Evolutionary conservation across 495 filamentous ascomycete species (phyloP), one percentile per base, ranked within the genome.

Genomic region (Neurospora terricola): DNA sequence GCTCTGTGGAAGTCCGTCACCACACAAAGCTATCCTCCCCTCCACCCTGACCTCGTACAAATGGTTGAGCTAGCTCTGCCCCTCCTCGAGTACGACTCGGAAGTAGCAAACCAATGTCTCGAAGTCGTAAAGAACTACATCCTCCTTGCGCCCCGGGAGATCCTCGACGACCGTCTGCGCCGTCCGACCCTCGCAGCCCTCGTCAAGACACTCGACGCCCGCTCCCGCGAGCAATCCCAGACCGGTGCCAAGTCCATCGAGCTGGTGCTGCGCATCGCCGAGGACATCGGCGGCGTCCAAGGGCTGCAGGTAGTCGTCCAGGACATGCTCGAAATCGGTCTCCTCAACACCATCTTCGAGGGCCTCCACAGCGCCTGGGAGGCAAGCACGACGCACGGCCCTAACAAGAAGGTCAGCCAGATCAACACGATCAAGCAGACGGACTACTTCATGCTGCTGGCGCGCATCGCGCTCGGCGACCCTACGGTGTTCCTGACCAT

Each of bases 1-100:
- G 94, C 97, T 38, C 87, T 99, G 30, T 97, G 94, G 94, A 84
- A 87, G 21, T 85, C 90, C 2, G 87, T 97, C n/a, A 79, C 97
- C 34, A 82, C 84, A 69, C 90, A 96, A 75, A 93, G 91, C 23
- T 86, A 87, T 5, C 80, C 87, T 5, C 91, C 92, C 1, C 84
- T 92, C 14, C 87, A 89, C 4, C 82, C 86, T 1, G 90, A 90
- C 5, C 84, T 97, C 18, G 80, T 94, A 5, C 83, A 87, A 36
- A 88, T 97, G 11, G 86, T 90, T 4, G 88, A 89, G 4, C 82
- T 87, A 72, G 86, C 93, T 1, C 87, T 97, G 69, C 90, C 90
- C 0, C 87, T 94, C 23, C 87, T 95, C 37, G 88, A 92, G 40
- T 83, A 89, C 70, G 91, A 89, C 34, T 90, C 91, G 1, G 73